Evolutionary conservation across 495 filamentous ascomycete species (phyloP), one percentile per base, ranked within the genome.

Genomic region (Thermothielavioides terrestris): DNA sequence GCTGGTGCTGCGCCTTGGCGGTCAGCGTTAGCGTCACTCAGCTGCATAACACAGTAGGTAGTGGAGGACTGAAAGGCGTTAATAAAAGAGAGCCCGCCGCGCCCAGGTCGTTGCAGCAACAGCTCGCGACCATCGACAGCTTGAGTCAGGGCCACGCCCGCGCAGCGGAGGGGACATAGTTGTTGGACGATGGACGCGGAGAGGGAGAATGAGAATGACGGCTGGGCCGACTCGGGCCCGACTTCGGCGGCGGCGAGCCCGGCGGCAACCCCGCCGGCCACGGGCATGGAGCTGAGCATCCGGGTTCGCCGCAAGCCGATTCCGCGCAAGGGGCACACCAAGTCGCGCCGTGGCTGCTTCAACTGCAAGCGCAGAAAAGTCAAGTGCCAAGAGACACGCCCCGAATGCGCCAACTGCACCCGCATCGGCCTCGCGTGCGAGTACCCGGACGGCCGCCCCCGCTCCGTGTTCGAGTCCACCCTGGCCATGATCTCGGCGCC

Each of bases 361-460:
- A 73, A 70, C 59, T 82, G 78, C 68, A 82, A 82, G 54, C 57
- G 62, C 2, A 60, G 77, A n/a, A 74, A 68, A 55, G 77, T 82
- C 52, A 82, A 74, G 57, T 80, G 77, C 59, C 71, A 72, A 42
- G 77, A 80, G 55, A 72, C 63, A 17, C 63, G 58, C 4, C 77
- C 78, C 22, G 58, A 67, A 25, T 80, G 78, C 59, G 50, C 63
- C 43, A 69, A 78, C 64, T 81, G 78, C 62, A 56, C 56, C n/a
- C 68, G 72, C 42, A 66, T 74, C 21, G 72, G 70, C 3, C 52
- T 81, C 32, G 35, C 50, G 17, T 80, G 78, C 66, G 64, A 71
- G 46, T 81, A 79, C 50, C 74, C 76, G 7, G 41, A 45, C 38
- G 50, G 48, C 11, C 57, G 23, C 23, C 26, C 41, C 10, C 22